Evolutionary conservation across 768 basidiomycete genomes (phyloP).

Genomic region (Agaricus sinodeliciosus): DNA sequence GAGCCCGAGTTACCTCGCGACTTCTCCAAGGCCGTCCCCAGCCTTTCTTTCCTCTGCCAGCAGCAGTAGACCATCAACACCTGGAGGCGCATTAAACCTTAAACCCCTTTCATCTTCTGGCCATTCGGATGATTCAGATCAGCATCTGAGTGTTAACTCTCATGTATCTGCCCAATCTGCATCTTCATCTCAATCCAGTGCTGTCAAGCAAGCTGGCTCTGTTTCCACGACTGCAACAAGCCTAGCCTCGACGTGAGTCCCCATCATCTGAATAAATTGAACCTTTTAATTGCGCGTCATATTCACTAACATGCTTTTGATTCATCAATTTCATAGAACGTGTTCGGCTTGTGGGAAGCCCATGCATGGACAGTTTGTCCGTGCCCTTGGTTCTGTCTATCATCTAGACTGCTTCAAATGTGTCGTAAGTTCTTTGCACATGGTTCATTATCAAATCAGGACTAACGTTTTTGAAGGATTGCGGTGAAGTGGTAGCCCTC

Average conservation of each 20-base stretch:
- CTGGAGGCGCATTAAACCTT: conserved; percentile 41
- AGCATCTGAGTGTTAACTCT: conserved; percentile 40
- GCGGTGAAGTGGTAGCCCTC: conserved; percentile 90
- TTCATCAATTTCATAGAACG: conserved; percentile 35
- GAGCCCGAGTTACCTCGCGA: conserved; percentile 16
- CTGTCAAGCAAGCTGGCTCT: conserved; percentile 34
- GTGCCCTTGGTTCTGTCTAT: conserved; percentile 88
- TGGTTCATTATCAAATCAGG: not conserved
- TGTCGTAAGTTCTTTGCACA: conserved; percentile 53
- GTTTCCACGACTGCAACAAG: conserved; percentile 52
- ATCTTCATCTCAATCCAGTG: conserved; percentile 33
- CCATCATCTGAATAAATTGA: conserved; percentile 6
- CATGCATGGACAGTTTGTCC: conserved; percentile 94
- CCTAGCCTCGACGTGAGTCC: conserved; percentile 54
- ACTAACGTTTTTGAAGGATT: conserved; percentile 57
- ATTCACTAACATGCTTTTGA: conserved; percentile 22
- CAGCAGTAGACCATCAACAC: conserved; percentile 47
- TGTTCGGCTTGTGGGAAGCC: conserved; percentile 74
- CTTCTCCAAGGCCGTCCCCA: conserved; percentile 37
- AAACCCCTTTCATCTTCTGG: conserved; percentile 48
- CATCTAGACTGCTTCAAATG: conserved; percentile 99
- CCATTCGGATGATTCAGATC: conserved; percentile 41
- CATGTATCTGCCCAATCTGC: conserved; percentile 51
- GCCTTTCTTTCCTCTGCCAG: conserved; percentile 37
- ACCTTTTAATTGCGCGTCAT: conserved; percentile 6